Conservation (phyloP, 495 filamentous ascomycete genomes). For the Podospora pseudopauciseta region DNA sequence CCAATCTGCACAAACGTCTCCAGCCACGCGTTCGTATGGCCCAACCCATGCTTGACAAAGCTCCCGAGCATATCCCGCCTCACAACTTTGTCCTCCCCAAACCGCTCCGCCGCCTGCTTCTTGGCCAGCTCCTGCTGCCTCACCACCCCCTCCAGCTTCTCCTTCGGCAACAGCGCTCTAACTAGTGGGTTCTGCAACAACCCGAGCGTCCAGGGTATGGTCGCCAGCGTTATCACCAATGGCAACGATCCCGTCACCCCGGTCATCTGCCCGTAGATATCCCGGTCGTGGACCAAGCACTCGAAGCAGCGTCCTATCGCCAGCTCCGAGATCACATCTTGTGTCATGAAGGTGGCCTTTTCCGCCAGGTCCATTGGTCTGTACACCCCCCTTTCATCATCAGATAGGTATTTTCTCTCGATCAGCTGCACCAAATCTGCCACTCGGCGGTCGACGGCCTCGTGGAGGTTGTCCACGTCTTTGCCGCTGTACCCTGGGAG, state of each 20-base stretch:
- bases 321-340: slow-evolving; percentile 48
- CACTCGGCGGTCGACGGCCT: slow-evolving; percentile 38
- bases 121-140: slow-evolving; percentile 31
- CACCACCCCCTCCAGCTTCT: slow-evolving; percentile 43
- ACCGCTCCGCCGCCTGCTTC: slow-evolving; percentile 34
- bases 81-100: slow-evolving; percentile 10
- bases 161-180: slow-evolving; percentile 53
- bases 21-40: slow-evolving; percentile 29
- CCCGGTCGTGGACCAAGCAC: slow-evolving; percentile 41
- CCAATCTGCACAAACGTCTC: slow-evolving; percentile 45
- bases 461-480: slow-evolving; percentile 15
- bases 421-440: slow-evolving; percentile 42
- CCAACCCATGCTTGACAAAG: slow-evolving; percentile 33
- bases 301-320: slow-evolving; percentile 52
- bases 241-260: slow-evolving; percentile 36
- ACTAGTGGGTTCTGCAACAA: slow-evolving; percentile 27
- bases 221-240: slow-evolving; percentile 24
- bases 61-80: slow-evolving; percentile 37
- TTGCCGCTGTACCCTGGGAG: slow-evolving; percentile 20
- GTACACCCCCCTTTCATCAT: slow-evolving; percentile 23
- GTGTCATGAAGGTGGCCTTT: slow-evolving; percentile 45
- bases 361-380: slow-evolving; percentile 42
- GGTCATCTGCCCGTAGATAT: slow-evolving; percentile 47
- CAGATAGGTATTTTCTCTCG: slow-evolving; percentile 36
- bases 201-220: slow-evolving; percentile 26